Evolutionary conservation across 2,329 filamentous ascomycete species (phyloP), one percentile per base, ranked within the genome.

Genomic region (Fusarium heterosporum): DNA sequence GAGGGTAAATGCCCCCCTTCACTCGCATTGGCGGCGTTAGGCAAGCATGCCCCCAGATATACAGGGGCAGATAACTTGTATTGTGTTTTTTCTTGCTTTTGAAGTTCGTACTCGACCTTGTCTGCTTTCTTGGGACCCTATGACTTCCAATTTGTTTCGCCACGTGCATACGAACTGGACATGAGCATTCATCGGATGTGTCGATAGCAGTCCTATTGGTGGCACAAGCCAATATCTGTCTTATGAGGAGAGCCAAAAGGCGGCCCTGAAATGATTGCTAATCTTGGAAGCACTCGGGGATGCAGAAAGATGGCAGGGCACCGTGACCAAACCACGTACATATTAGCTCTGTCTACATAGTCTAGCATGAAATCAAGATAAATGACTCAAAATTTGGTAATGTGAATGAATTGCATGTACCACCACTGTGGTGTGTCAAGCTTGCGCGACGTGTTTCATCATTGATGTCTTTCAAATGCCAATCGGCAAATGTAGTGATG

Each of bases 11-110:
- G 29, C 46, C 46, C 60, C 39, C 38, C 17, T 26, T 50, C 49
- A 59, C 52, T 68, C 52, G 67, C 67, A 69, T 70, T 51, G 14
- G 28, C 45, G 65, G 66, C 66, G 66, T 68, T 66, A 53, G 65
- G 52, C 56, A 56, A 66, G 29, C 59, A 61, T 65, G 39, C 41
- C 32, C 41, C 42, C 30, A 38, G 48, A 45, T 19, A 50, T 51
- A 49, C 34, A 65, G 47, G 46, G 59, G 48, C 13, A 48, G 28
- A 48, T 38, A 30, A 59, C 40, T 26, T 67, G 50, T 54, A 49
- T 61, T 48, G 40, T 54, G 34, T 43, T 57, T 19, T 57, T 53
- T 62, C n/a, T 36, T n/a, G 28, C 41, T 64, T 55, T 29, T 39
- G 38, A 42, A 25, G 39, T 46, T 28, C 41, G 45, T 48, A 36